Evolutionary conservation across 441 rosid genomes (phyloP).

Genomic region (Pelargonium fulgidum): DNA sequence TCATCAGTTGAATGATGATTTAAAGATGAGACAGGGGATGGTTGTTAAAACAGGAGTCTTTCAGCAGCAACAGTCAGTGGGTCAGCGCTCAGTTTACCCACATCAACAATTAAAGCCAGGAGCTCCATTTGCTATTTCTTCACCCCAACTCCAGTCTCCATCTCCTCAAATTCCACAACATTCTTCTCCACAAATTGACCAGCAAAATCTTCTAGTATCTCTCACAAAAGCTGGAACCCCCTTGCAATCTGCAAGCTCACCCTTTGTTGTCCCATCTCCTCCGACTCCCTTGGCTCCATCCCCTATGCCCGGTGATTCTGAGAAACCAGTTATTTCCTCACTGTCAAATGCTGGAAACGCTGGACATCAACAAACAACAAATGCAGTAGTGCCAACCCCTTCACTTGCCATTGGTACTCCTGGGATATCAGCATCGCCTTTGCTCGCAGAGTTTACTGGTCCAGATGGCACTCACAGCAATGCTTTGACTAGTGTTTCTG

Average conservation of each 20-base stretch:
- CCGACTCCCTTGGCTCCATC: constrained; percentile 70
- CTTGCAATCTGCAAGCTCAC: constrained; percentile 72
- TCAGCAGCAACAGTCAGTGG: constrained; percentile 57
- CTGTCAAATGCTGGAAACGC: constrained; percentile 53
- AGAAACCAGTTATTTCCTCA: constrained; percentile 67
- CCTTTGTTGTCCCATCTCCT: constrained; percentile 78
- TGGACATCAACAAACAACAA: constrained; percentile 47
- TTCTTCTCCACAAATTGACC: constrained; percentile 91
- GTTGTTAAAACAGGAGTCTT: constrained; percentile 54
- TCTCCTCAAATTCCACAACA: constrained; percentile 81
- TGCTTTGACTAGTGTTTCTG: constrained; percentile 44
- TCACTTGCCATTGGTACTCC: constrained; percentile 96
- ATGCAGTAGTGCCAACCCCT: constrained; percentile 45
- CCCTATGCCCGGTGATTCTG: constrained; percentile 77
- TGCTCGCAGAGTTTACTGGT: constrained; percentile 71
- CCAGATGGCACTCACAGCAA: constrained; percentile 55
- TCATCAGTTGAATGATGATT: constrained; percentile 66
- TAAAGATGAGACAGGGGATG: constrained; percentile 59
- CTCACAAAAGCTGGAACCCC: constrained; percentile 69
- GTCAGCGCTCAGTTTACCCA: constrained; percentile 55
- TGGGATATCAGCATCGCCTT: constrained; percentile 90
- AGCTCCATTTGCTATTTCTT: constrained; percentile 55
- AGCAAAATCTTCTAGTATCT: constrained; percentile 52
- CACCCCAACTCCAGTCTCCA: constrained; percentile 70
- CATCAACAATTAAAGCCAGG: constrained; percentile 72